phyloP scores from a whole-genome alignment of 2,329 filamentous ascomycete species.

The Trichoderma cornu-damae region DNA sequence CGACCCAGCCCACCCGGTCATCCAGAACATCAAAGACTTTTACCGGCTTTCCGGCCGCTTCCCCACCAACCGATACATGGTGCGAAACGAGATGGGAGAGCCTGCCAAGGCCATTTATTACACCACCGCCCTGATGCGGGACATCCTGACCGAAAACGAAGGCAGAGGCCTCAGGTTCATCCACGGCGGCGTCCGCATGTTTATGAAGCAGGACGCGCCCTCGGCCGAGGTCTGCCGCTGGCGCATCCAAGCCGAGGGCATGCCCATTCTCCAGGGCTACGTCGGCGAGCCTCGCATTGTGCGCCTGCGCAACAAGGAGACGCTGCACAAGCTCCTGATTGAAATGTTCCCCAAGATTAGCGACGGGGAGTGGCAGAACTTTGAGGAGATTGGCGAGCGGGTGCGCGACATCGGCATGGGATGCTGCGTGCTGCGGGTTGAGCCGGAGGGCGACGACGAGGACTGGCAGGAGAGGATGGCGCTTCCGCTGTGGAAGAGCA shows the following conservation, averaged over 20 bases:
- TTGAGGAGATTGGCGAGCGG: constrained; percentile 83
- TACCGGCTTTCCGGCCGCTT: constrained; percentile 81
- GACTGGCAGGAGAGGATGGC: constrained; percentile 72
- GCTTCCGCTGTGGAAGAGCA: constrained; percentile 88
- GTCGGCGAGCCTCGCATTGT: constrained; percentile 74
- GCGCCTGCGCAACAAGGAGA: constrained; percentile 68
- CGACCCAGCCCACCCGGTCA: constrained; percentile 64
- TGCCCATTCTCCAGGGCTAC: constrained; percentile 87
- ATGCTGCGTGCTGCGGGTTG: constrained; percentile 82
- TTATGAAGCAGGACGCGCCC: constrained; percentile 93
- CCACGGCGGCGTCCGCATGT: constrained; percentile 97
- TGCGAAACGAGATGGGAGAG: constrained; percentile 83
- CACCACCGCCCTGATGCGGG: constrained; percentile 75
- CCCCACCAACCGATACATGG: constrained; percentile 88
- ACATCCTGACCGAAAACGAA: constrained; percentile 83
- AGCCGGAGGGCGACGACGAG: constrained; percentile 61
- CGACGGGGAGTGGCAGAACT: constrained; percentile 64
- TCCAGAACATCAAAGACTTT: constrained; percentile 73
- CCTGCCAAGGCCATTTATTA: constrained; percentile 97
- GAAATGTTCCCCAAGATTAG: constrained; percentile 96
- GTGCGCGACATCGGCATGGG: constrained; percentile 79
- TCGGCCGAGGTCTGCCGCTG: constrained; percentile 81
- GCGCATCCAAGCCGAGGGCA: constrained; percentile 92
- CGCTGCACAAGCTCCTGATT: constrained; percentile 73
- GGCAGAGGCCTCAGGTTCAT: constrained; percentile 91